Evolutionary conservation across 352 stramenopile genomes (phyloP).

Genomic region (Globisporangium recalcitrans): DNA sequence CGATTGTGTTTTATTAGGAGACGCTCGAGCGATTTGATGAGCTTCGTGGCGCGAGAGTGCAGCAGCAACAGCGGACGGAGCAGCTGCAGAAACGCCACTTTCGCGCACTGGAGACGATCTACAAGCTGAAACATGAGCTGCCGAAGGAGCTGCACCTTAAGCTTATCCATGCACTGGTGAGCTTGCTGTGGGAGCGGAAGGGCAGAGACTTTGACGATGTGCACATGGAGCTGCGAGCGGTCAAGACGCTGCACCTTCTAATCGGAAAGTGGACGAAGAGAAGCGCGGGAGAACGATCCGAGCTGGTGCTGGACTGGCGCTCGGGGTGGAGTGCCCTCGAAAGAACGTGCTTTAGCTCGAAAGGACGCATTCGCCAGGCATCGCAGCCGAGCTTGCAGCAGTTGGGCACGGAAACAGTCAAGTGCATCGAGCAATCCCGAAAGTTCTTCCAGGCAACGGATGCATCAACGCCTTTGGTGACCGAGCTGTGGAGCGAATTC

Average conservation of each 20-base stretch:
- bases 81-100: constrained; percentile 59
- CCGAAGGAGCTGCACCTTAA: constrained; percentile 30
- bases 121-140: constrained; percentile 62
- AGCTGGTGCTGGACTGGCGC: constrained; percentile 44
- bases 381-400: constrained; percentile 33
- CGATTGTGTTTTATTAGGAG: constrained; percentile 21
- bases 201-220: constrained; percentile 41
- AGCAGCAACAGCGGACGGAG: background rate
- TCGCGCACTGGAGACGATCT: constrained; percentile 47
- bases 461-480: constrained; percentile 26
- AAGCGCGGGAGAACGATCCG: constrained; percentile 7
- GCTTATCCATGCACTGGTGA: constrained; percentile 43
- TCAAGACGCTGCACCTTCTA: constrained; percentile 37
- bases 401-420: constrained; percentile 37
- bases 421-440: constrained; percentile 48
- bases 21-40: constrained; percentile 30
- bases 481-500: constrained; percentile 51
- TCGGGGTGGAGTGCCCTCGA: constrained; percentile 38
- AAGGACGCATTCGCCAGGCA: constrained; percentile 29
- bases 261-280: constrained; percentile 53
- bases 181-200: constrained; percentile 41
- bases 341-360: constrained; percentile 42
- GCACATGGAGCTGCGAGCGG: constrained; percentile 43
- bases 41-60: constrained; percentile 15
- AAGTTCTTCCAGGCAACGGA: constrained; percentile 31